Conservation (phyloP, 2,329 filamentous ascomycete species). For the Colletotrichum sublineola region DNA sequence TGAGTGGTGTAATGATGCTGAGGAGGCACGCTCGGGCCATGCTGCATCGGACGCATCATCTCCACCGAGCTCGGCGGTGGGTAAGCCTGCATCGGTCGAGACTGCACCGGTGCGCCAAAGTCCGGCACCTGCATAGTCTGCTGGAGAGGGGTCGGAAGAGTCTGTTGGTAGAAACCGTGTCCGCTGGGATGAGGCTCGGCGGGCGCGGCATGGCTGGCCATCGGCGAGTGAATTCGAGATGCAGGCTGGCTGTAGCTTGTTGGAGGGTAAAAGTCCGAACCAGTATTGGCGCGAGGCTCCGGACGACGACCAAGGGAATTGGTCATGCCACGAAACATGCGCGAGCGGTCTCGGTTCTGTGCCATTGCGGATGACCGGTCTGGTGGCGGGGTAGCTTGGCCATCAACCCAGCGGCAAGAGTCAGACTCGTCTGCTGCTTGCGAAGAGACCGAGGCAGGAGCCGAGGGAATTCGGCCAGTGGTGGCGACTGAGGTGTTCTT, state of each 20-base stretch:
- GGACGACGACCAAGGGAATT: conserved; percentile 22
- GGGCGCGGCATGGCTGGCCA: conserved; percentile 27
- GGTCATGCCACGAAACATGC: conserved; percentile 34
- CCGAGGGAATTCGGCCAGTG: conserved; percentile 23
- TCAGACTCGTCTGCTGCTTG: conserved; percentile 34
- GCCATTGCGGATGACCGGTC: conserved; percentile 32
- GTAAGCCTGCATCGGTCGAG: conserved; percentile 33
- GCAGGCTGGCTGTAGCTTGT: conserved; percentile 35
- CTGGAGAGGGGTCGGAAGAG: conserved; percentile 25
- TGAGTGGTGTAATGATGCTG: conserved; percentile 35
- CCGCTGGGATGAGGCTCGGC: conserved; percentile 13
- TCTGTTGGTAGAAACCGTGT: conserved; percentile 32
- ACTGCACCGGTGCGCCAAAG: conserved; percentile 23
- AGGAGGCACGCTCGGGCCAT: conserved; percentile 21
- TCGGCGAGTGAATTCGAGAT: conserved; percentile 32
- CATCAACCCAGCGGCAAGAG: conserved; percentile 39
- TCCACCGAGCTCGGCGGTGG: conserved; percentile 32
- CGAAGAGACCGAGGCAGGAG: conserved; percentile 34
- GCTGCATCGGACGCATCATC: conserved; percentile 39
- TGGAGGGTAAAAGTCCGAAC: conserved; percentile 30
- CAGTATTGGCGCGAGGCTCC: conserved; percentile 19
- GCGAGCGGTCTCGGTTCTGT: conserved; percentile 38
- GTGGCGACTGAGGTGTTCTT: background rate
- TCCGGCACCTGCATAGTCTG: conserved; percentile 29
- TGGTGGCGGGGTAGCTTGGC: conserved; percentile 35